Conservation (phyloP, 768 basidiomycete genomes). For the Tricholoma terreum region DNA sequence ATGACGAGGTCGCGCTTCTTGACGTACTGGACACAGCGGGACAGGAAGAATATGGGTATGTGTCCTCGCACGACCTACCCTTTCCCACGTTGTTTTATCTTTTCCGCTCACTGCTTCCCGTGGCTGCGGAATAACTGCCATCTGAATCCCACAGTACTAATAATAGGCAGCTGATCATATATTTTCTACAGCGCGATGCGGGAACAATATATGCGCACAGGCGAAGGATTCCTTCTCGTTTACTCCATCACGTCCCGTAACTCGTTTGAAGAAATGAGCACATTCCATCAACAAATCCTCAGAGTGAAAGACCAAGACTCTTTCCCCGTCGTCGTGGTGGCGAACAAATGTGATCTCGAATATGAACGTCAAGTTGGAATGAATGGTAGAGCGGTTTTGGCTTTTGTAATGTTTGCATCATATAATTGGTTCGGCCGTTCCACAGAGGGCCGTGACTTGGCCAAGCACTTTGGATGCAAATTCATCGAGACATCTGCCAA, state of each 20-base stretch:
- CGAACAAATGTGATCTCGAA: constrained; percentile 97
- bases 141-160: too few species aligned
- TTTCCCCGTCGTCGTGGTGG: constrained; percentile 94
- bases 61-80: constrained; percentile 38
- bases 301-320: constrained; percentile 95
- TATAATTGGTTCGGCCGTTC: neutral
- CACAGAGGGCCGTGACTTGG: constrained; percentile 94
- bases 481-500: constrained; percentile 97
- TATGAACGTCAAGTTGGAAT: constrained; percentile 95
- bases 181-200: constrained; percentile 78
- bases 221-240: constrained; percentile 96
- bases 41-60: constrained; percentile 95
- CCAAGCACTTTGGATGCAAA: constrained; percentile 90
- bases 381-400: constrained; percentile 58
- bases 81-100: constrained; percentile 6
- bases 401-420: neutral
- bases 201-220: constrained; percentile 98
- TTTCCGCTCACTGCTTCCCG: neutral
- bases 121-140: neutral
- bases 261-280: constrained; percentile 96
- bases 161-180: constrained; percentile 3
- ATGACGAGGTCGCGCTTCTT: constrained; percentile 90
- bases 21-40: constrained; percentile 96
- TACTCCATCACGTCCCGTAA: constrained; percentile 98
- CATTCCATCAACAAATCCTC: constrained; percentile 94